These are phyloP conservation scores for Magnolia changhungtana DNA, from an alignment of 164 flowering plant species.

Conservation along the genomic window DNA sequence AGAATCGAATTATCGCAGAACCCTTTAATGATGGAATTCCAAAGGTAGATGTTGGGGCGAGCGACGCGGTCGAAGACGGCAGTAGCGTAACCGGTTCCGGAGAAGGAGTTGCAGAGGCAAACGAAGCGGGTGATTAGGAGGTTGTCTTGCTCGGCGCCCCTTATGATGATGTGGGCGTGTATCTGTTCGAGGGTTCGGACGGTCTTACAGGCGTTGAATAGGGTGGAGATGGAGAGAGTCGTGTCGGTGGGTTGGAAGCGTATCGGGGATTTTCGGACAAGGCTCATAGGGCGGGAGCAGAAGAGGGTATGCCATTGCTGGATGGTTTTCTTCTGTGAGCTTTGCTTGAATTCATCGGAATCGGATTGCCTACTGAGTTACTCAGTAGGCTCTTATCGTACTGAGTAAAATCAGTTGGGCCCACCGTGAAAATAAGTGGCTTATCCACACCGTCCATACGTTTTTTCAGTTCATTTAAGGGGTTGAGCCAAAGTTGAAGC, in stretches of 20 bases:
- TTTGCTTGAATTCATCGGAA: no score
- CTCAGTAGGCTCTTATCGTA: no score
- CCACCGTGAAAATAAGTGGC: no score
- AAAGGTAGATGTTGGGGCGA: slow-evolving; percentile 15
- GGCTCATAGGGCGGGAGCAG: slow-evolving; percentile 8
- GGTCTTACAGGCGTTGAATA: slow-evolving; percentile 9
- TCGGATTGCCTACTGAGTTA: no score
- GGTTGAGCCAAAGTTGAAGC: no score
- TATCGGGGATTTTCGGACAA: neutral
- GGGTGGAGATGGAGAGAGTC: neutral
- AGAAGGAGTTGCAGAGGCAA: slow-evolving; percentile 11
- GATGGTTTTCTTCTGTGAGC: no score
- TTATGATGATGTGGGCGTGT: slow-evolving; percentile 16
- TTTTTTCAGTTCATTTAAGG: no score
- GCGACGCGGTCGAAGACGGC: slow-evolving; percentile 10
- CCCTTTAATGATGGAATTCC: slow-evolving; percentile 19
- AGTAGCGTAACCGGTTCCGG: slow-evolving; percentile 5
- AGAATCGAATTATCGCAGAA: slow-evolving; percentile 6
- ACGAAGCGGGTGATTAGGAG: slow-evolving; percentile 11
- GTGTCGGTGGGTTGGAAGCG: neutral
- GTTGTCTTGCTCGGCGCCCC: slow-evolving; percentile 12
- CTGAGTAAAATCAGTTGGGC: no score
- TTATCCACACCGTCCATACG: no score
- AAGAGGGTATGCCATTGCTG: neutral
- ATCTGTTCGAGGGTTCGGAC: slow-evolving; percentile 1